These are phyloP conservation scores for Bretschneidera sinensis DNA, from an alignment of 345 rosid genomes.

Conservation along the genomic window DNA sequence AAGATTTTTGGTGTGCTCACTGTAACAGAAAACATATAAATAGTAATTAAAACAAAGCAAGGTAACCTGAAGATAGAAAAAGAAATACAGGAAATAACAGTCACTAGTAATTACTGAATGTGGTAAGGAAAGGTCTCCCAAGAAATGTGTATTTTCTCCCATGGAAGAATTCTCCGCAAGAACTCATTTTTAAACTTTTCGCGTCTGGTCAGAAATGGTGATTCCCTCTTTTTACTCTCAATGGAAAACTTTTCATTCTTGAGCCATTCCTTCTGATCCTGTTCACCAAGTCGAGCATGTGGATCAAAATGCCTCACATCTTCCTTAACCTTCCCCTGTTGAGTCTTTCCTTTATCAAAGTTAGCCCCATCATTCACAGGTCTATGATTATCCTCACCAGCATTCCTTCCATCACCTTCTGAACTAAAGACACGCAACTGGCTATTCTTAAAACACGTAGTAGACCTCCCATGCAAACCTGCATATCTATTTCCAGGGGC, in stretches of 20 bases:
- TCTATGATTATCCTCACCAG: slow-evolving; percentile 61
- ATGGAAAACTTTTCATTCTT: slow-evolving; percentile 63
- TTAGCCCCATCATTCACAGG: slow-evolving; percentile 44
- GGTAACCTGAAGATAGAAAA: slow-evolving; percentile 4
- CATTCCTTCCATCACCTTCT: slow-evolving; percentile 76
- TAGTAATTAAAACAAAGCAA: slow-evolving; percentile 7
- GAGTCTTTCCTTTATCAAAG: slow-evolving; percentile 40
- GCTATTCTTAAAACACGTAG: slow-evolving; percentile 22
- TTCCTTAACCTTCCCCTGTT: slow-evolving; percentile 21
- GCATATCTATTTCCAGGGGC: slow-evolving; percentile 21
- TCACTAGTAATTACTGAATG: slow-evolving; percentile 61
- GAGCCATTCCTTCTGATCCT: slow-evolving; percentile 97
- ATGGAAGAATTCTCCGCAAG: slow-evolving; percentile 73
- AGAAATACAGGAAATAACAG: slow-evolving; percentile 5
- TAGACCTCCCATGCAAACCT: slow-evolving; percentile 16
- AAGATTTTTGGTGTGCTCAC: slow-evolving; percentile 67
- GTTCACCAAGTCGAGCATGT: slow-evolving; percentile 78
- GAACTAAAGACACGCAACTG: slow-evolving; percentile 68
- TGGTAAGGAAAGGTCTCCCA: slow-evolving; percentile 93
- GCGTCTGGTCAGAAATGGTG: slow-evolving; percentile 61
- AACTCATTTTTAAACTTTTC: slow-evolving; percentile 81
- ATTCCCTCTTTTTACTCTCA: slow-evolving; percentile 74
- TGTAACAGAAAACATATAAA: slow-evolving; percentile 23
- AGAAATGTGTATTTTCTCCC: slow-evolving; percentile 87
- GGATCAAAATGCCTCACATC: slow-evolving; percentile 41